Conservation (phyloP, 805 yeast species). For the Wickerhamomyces alni region DNA sequence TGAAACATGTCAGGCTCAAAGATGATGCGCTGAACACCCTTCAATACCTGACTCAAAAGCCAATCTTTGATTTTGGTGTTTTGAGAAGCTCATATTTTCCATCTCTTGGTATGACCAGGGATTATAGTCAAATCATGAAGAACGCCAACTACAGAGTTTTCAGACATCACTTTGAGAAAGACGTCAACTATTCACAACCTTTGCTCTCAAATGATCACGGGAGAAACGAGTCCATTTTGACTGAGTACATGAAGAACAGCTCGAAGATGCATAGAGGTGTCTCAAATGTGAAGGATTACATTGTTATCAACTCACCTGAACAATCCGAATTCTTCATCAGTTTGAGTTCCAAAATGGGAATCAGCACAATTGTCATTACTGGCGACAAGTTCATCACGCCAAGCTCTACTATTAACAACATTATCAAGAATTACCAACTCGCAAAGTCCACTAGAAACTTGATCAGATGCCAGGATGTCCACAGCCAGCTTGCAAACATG, state of each 20-base stretch:
- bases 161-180: conserved; percentile 7
- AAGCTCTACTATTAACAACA: conserved; percentile 13
- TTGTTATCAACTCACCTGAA: conserved; percentile 17
- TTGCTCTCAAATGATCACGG: conserved; percentile 5
- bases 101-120: conserved; percentile 9
- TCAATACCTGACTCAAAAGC: conserved; percentile 2
- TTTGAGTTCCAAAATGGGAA: conserved; percentile 12
- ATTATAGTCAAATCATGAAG: conserved; percentile 7
- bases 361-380: conserved; percentile 16
- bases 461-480: conserved; percentile 8
- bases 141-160: conserved; percentile 9
- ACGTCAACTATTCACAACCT: conserved; percentile 10
- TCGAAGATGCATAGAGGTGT: conserved; percentile 4
- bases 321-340: conserved; percentile 17
- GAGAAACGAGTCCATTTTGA: conserved; percentile 5
- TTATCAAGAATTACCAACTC: conserved; percentile 6
- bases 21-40: conserved; percentile 5
- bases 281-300: conserved; percentile 10
- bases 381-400: conserved; percentile 10
- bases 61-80: conserved; percentile 16
- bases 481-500: conserved; percentile 1
- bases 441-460: conserved; percentile 7
- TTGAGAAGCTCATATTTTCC: conserved; percentile 17
- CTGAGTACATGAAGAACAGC: conserved; percentile 9
- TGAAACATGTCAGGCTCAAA: conserved; percentile 7